A percentile compares a stretch with the other conserved stretches of the same genome.
phyloP scores from a whole-genome alignment of 768 basidiomycete species.

The Tylopilus sp. region DNA sequence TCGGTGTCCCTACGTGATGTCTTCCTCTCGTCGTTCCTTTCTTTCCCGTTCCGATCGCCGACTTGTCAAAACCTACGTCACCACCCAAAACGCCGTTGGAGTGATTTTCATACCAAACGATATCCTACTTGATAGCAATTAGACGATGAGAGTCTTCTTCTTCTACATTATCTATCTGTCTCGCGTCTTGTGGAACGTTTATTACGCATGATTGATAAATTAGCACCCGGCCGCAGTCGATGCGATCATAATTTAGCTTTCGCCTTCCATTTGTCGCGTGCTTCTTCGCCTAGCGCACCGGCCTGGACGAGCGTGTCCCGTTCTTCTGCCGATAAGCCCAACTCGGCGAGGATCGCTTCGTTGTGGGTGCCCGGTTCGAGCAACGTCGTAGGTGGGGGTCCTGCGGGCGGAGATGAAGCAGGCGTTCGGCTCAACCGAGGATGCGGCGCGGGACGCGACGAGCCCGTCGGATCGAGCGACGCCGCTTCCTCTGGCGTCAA shows the following conservation, averaged over 20 bases:
- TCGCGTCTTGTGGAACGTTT: not conserved
- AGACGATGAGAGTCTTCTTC: slow-evolving; percentile 2
- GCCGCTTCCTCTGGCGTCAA: slow-evolving; percentile 62
- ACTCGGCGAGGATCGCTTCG: slow-evolving; percentile 47
- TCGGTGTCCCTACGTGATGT: slow-evolving; percentile 22
- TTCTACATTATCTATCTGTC: not conserved
- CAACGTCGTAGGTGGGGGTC: slow-evolving; percentile 9
- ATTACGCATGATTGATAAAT: slow-evolving; percentile 4
- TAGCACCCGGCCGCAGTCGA: slow-evolving; percentile 2
- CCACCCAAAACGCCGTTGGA: no score
- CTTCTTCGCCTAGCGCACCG: slow-evolving; percentile 46
- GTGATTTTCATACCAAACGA: no score
- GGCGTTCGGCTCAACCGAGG: slow-evolving; percentile 41
- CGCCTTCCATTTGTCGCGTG: slow-evolving; percentile 14
- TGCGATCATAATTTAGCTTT: slow-evolving; percentile 25
- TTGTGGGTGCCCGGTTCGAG: slow-evolving; percentile 54
- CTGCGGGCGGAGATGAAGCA: slow-evolving; percentile 5
- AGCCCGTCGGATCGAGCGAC: slow-evolving; percentile 35
- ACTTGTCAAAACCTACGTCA: not conserved
- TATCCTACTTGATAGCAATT: slow-evolving; percentile 4
- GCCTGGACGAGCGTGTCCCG: slow-evolving; percentile 37
- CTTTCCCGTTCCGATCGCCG: not conserved
- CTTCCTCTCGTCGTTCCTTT: not conserved
- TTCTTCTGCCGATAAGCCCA: slow-evolving; percentile 46
- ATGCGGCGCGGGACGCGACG: slow-evolving; percentile 48